Evolutionary conservation across 2,329 filamentous ascomycete genomes (phyloP).

Genomic region (Neoascochyta sp.): DNA sequence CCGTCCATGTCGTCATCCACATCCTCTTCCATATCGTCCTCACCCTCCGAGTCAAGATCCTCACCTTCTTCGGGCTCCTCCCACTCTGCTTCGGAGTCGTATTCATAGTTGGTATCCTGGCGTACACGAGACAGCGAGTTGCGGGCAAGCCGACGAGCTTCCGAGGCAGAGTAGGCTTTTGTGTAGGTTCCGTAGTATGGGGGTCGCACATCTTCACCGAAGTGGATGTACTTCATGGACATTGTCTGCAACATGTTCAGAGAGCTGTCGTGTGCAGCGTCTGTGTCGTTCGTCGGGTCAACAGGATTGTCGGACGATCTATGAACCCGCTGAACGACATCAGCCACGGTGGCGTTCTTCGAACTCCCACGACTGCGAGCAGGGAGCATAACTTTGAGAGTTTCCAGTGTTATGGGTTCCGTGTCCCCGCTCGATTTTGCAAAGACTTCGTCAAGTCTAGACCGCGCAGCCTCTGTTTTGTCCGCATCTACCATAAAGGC

Average conservation of each 20-base stretch:
- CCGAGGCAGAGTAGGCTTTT: slow-evolving; percentile 48
- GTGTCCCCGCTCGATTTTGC: slow-evolving; percentile 11
- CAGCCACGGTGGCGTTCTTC: slow-evolving; percentile 21
- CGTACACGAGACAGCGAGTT: slow-evolving; percentile 56
- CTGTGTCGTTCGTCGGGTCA: slow-evolving; percentile 42
- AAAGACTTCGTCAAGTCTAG: slow-evolving; percentile 27
- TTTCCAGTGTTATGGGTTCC: slow-evolving; percentile 14
- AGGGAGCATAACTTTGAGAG: slow-evolving; percentile 18
- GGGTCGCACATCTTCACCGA: slow-evolving; percentile 60
- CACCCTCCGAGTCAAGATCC: slow-evolving; percentile 61
- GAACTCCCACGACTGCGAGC: slow-evolving; percentile 11
- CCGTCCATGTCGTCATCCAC: slow-evolving; percentile 85
- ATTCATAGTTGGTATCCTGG: slow-evolving; percentile 69
- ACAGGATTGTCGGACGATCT: slow-evolving; percentile 42
- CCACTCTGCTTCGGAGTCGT: slow-evolving; percentile 85
- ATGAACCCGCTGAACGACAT: slow-evolving; percentile 45
- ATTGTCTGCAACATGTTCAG: slow-evolving; percentile 51
- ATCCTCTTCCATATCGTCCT: slow-evolving; percentile 65
- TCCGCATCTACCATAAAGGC: slow-evolving; percentile 27
- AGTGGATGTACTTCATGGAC: slow-evolving; percentile 61
- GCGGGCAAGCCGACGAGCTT: slow-evolving; percentile 49
- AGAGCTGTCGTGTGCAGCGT: slow-evolving; percentile 20
- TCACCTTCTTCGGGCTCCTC: slow-evolving; percentile 70
- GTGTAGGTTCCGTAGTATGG: slow-evolving; percentile 72
- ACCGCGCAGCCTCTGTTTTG: slow-evolving; percentile 23